Conservation (phyloP, 345 rosid genomes). For the Lenwebbia sp. region DNA sequence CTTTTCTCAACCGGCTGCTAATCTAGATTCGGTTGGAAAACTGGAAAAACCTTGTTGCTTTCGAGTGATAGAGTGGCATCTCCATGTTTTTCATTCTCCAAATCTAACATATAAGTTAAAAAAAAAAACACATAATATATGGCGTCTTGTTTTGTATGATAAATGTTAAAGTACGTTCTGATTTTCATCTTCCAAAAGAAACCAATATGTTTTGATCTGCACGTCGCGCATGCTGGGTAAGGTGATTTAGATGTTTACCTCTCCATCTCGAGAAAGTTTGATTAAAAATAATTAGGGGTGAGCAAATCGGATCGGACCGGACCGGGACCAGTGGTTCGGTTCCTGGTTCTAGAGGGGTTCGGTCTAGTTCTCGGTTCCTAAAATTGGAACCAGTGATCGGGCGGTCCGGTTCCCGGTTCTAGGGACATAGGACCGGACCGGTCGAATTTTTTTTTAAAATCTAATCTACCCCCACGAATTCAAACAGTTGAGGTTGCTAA, state of each 20-base stretch:
- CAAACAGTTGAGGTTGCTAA: not conserved
- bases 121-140: too few species aligned
- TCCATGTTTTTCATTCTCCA: not conserved
- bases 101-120: not conserved
- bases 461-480: not conserved
- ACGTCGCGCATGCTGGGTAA: not conserved
- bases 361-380: too few species aligned
- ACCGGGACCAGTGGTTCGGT: too few species aligned
- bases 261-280: rapidly evolving
- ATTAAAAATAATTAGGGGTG: not conserved
- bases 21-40: not conserved
- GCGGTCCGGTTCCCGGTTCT: too few species aligned
- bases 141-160: rapidly evolving
- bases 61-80: too few species aligned
- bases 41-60: not conserved
- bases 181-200: not conserved
- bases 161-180: not conserved
- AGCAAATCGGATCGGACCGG: too few species aligned
- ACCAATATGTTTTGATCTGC: rapidly evolving
- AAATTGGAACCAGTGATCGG: too few species aligned
- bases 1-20: not conserved
- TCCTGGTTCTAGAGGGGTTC: too few species aligned
- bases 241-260: rapidly evolving
- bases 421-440: too few species aligned
- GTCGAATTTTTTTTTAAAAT: too few species aligned